Conservation (phyloP, 345 rosid species). For the Jatropha curcas region DNA sequence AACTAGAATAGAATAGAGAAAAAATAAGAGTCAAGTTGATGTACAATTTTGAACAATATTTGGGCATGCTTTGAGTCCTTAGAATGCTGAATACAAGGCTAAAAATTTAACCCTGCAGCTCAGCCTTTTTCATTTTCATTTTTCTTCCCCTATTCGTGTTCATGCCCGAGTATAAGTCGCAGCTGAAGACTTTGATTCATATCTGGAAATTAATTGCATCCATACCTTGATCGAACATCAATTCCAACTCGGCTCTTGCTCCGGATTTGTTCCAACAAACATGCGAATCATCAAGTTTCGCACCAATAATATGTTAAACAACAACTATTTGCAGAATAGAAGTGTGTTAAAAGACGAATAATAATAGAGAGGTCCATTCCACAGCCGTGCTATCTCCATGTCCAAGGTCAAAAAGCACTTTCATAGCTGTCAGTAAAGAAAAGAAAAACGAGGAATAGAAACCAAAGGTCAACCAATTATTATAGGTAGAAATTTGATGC, state of each 20-base stretch:
- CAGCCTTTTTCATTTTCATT: not conserved
- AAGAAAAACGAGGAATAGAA: not conserved
- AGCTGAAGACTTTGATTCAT: not conserved
- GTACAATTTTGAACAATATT: not conserved
- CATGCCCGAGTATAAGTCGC: not conserved
- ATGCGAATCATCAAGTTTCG: slow-evolving; percentile 60
- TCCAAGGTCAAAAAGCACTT: slow-evolving; percentile 51
- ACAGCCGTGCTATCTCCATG: slow-evolving; percentile 41
- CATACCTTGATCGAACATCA: slow-evolving; percentile 83
- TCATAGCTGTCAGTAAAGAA: slow-evolving; percentile 55
- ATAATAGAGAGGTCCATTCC: slow-evolving; percentile 55
- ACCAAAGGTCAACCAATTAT: not conserved
- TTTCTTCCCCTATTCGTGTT: not conserved
- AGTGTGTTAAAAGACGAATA: slow-evolving; percentile 79
- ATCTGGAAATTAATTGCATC: slow-evolving; percentile 4
- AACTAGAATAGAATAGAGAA: not conserved
- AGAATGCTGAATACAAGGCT: not conserved
- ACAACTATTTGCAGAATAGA: slow-evolving; percentile 63
- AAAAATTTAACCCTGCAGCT: not conserved
- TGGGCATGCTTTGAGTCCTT: not conserved
- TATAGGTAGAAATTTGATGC: not conserved
- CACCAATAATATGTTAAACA: slow-evolving; percentile 79
- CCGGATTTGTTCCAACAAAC: slow-evolving; percentile 55
- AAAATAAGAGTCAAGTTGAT: not conserved
- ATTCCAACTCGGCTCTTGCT: slow-evolving; percentile 63